Evolutionary conservation across 768 basidiomycete genomes (phyloP), one percentile per base, ranked within the genome.

Genomic region (Mrakia hoshinonis): DNA sequence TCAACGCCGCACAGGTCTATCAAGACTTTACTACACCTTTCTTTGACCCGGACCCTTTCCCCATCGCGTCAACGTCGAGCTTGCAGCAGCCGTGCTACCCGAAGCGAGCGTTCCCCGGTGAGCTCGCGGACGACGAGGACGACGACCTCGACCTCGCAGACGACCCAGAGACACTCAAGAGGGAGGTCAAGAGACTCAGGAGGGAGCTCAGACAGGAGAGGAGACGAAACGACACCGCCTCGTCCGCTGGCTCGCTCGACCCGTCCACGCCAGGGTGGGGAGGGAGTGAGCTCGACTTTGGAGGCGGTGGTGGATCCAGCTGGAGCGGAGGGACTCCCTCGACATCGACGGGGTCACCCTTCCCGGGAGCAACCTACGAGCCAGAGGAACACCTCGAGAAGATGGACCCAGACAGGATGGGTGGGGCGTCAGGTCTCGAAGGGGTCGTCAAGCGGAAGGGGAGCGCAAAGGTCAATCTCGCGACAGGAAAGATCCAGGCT

Each of bases 401-500:
- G 58, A 61, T 31, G 36, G 36, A 22, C 13, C 22, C 29, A 38
- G 55, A 29, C 20, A 15, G 34, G 26, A 7, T 18, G 26, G 31
- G 55, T 18, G 49, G n/a, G 6, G 9, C 49, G 49, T 60, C 13
- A 36, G 36, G 18, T 0, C 36, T 18, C 31, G 36, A 61, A 43
- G 43, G 43, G 4, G 58, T 61, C 55, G 34, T 31, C 26, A 34
- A 34, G 36, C 31, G 5, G n/a, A 64, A 61, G 60, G 38, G 39
- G 2, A 29, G n/a, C 39, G 7, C 38, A n/a, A 58, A 48, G 67
- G 29, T 3, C 39, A 60, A 60, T 22, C 2, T 3, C 13, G 62
- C 11, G 39, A 68, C 39, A 2, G 67, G 67, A 38, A 68, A 68
- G 55, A 55, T 26, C 4, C 52, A 68, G 67, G n/a, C 38, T 6